These are phyloP conservation scores for Ustilago crameri DNA, from an alignment of 1,284 basidiomycete genomes.

Conservation along the genomic window DNA sequence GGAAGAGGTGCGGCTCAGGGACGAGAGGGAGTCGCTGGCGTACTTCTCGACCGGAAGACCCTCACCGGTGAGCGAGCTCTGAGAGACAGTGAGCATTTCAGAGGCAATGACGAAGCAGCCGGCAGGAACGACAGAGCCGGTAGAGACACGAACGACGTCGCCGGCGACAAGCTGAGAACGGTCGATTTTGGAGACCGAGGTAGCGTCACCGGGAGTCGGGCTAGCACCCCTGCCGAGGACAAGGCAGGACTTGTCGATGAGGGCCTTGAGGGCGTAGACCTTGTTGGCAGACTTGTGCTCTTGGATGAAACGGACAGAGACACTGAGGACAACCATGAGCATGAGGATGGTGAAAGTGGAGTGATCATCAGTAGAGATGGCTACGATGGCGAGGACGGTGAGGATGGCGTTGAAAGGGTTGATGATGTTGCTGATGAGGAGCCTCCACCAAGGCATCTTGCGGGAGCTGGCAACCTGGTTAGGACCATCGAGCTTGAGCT, in stretches of 20 bases:
- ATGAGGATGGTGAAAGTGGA: constrained; percentile 14
- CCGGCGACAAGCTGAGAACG: constrained; percentile 6
- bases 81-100: constrained; percentile 11
- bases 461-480: constrained; percentile 10
- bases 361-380: constrained; percentile 13
- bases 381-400: constrained; percentile 11
- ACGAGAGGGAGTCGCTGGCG: background rate
- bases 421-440: constrained; percentile 14
- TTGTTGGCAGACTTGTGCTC: constrained; percentile 14
- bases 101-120: constrained; percentile 11
- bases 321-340: constrained; percentile 11
- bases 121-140: constrained; percentile 8
- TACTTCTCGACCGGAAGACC: constrained; percentile 10
- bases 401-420: constrained; percentile 14
- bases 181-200: background rate
- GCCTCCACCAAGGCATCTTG: constrained; percentile 10
- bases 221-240: constrained; percentile 5
- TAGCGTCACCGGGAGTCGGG: background rate
- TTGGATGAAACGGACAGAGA: constrained; percentile 10
- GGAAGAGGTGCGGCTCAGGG: background rate
- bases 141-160: constrained; percentile 8
- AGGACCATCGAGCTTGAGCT: constrained; percentile 9
- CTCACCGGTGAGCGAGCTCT: constrained; percentile 11
- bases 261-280: constrained; percentile 10
- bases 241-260: constrained; percentile 10